Evolutionary conservation across 345 rosid genomes (phyloP), one percentile per base, ranked within the genome.

Genomic region (Mallotus nudiflorus): DNA sequence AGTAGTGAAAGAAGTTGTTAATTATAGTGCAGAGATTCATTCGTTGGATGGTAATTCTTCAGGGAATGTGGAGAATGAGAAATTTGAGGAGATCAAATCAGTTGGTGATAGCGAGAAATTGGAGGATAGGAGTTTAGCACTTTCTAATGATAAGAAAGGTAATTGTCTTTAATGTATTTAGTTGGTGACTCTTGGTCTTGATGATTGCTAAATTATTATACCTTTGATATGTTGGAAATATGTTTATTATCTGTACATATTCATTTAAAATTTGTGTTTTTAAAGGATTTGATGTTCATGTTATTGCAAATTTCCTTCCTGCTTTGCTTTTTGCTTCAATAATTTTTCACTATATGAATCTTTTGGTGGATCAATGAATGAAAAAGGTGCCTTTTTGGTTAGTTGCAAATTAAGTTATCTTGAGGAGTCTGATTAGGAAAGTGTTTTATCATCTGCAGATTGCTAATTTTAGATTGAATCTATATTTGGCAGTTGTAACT

Each of bases 131-230:
- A 63, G 60, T 11, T 71, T 73, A 14, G 71, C 62, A 49, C 44
- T 70, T 57, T 67, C 83, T 51, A 85, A 82, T 59, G 86, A 87
- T 48, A 81, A 77, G 74, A 88, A 75, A 89, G 98, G 98, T 88
- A 78, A 73, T 24, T 52, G 3, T 10, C 12, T 20, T 9, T 16
- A 15, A 37, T 5, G 24, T 67, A 19, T 51, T 67, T 56, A 9
- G 52, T 42, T 62, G 22, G 62, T 15, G 9, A 1, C 42, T 27
- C 51, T n/a, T 58, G 29, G 8, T 46, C 25, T 19, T 27, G 42
- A 22, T n/a, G 50, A 60, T 14, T 46, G 48, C 15, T 61, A 24
- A 33, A 27, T 27, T 42, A n/a, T n/a, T 69, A 4, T n/a, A 40
- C 45, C 18, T 22, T 49, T 55, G 24, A 25, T 33, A 67, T 56